phyloP scores from a whole-genome alignment of 352 stramenopile species.

The Phytophthora nicotianae region DNA sequence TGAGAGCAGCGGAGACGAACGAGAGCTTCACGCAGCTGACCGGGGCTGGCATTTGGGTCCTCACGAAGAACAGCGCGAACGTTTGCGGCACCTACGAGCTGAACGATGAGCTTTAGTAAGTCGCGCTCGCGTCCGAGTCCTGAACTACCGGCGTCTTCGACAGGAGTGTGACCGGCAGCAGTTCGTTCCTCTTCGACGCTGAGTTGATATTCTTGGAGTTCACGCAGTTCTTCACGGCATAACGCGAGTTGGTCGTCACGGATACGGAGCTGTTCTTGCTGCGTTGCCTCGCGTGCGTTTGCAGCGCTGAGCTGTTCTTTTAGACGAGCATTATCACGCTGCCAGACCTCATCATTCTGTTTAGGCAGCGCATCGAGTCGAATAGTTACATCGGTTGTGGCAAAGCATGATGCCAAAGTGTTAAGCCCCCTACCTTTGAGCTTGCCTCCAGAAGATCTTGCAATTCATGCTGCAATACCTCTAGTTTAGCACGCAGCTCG shows the following conservation, averaged over 20 bases:
- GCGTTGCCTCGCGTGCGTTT: slow-evolving; percentile 11
- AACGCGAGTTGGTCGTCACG: slow-evolving; percentile 16
- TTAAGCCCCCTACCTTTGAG: slow-evolving; percentile 9
- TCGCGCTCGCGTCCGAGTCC: slow-evolving; percentile 26
- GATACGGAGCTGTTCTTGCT: slow-evolving; percentile 19
- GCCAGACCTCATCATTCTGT: slow-evolving; percentile 32
- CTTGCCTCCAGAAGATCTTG: slow-evolving; percentile 22
- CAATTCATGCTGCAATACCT: slow-evolving; percentile 20
- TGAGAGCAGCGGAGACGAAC: slow-evolving; percentile 20
- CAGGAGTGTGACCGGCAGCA: not conserved
- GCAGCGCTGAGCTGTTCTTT: slow-evolving; percentile 20
- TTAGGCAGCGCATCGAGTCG: not conserved
- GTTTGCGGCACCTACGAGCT: slow-evolving; percentile 26
- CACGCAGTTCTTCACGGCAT: slow-evolving; percentile 21
- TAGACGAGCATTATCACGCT: slow-evolving; percentile 27
- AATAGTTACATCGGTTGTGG: not conserved
- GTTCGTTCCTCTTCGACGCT: slow-evolving; percentile 16
- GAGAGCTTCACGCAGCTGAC: slow-evolving; percentile 21
- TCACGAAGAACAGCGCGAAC: slow-evolving; percentile 23
- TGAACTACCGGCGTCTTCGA: slow-evolving; percentile 18
- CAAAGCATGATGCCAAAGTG: not conserved
- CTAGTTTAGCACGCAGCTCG: slow-evolving; percentile 9
- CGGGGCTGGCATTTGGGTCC: slow-evolving; percentile 22
- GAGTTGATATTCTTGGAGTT: slow-evolving; percentile 23
- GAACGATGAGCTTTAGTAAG: slow-evolving; percentile 27